A percentile compares a stretch with the other conserved stretches of the same genome.
Conservation (phyloP, 345 rosid species). For the Erysimum cheiranthoides region DNA sequence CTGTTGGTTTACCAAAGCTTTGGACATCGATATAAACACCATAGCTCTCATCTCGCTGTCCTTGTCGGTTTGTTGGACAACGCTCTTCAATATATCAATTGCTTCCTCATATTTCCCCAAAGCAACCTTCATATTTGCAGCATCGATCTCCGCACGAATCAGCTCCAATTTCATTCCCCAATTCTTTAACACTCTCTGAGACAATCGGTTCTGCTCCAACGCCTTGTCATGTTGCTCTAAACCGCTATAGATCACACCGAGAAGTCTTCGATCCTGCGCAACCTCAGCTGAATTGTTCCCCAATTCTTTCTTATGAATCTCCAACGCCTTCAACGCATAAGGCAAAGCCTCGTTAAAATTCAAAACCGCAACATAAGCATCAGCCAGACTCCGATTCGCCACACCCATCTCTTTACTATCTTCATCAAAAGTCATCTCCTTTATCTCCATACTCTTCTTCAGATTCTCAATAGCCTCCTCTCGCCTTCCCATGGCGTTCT, state of each 20-base stretch:
- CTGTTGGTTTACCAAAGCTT: conserved; percentile 72
- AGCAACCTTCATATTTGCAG: conserved; percentile 90
- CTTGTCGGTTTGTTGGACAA: conserved; percentile 73
- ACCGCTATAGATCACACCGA: conserved; percentile 90
- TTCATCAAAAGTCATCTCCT: conserved; percentile 68
- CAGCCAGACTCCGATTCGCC: conserved; percentile 74
- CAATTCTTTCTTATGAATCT: conserved; percentile 71
- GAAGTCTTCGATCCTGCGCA: conserved; percentile 81
- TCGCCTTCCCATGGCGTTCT: conserved; percentile 88
- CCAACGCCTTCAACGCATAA: conserved; percentile 69
- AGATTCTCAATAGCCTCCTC: conserved; percentile 88
- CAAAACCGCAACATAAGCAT: conserved; percentile 82
- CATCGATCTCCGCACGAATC: conserved; percentile 80
- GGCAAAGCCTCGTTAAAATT: conserved; percentile 87
- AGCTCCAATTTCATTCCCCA: conserved; percentile 84
- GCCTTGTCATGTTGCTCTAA: conserved; percentile 90
- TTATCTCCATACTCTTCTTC: conserved; percentile 78
- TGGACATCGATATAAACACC: conserved; percentile 85
- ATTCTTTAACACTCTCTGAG: conserved; percentile 72
- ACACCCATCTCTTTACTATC: conserved; percentile 82
- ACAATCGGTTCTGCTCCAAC: conserved; percentile 77
- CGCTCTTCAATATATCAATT: conserved; percentile 63
- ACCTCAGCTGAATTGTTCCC: conserved; percentile 86
- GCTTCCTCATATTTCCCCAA: conserved; percentile 82
- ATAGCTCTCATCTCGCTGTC: conserved; percentile 75